Conservation (phyloP, 2,329 filamentous ascomycete species). For the Alternaria viburni region DNA sequence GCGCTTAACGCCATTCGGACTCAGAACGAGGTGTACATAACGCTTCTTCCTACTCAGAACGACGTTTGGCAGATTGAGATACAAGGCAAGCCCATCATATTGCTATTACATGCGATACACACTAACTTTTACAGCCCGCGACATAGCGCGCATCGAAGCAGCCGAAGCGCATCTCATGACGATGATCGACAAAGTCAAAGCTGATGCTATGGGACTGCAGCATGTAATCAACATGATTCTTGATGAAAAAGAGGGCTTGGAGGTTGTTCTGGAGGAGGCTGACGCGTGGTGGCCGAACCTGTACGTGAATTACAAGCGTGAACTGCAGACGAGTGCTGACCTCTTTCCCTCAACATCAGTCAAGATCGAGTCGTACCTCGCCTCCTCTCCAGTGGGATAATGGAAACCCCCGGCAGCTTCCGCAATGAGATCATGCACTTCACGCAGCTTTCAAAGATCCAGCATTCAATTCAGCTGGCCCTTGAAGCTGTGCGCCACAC, state of each 20-base stretch:
- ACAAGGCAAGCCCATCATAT: not conserved
- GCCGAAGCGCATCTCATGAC: slow-evolving; percentile 30
- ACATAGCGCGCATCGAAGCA: slow-evolving; percentile 16
- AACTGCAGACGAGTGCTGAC: not conserved
- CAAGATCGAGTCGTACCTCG: slow-evolving; percentile 27
- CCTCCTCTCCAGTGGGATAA: slow-evolving; percentile 15
- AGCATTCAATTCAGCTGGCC: slow-evolving; percentile 18
- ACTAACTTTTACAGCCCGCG: slow-evolving; percentile 6
- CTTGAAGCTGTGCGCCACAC: slow-evolving; percentile 32
- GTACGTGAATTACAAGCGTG: not conserved
- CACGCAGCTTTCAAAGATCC: slow-evolving; percentile 21
- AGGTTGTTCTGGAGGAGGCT: slow-evolving; percentile 24
- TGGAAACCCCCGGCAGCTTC: slow-evolving; percentile 30
- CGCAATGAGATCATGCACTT: slow-evolving; percentile 20
- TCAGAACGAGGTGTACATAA: slow-evolving; percentile 37
- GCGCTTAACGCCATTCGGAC: slow-evolving; percentile 35
- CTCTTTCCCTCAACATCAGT: not conserved
- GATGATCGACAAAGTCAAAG: slow-evolving; percentile 26
- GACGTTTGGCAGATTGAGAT: slow-evolving; percentile 30
- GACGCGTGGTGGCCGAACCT: slow-evolving; percentile 36
- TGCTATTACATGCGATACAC: not conserved
- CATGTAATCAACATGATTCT: slow-evolving; percentile 31
- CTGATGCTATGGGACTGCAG: slow-evolving; percentile 14
- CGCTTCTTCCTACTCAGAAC: slow-evolving; percentile 8
- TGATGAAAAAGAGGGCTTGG: slow-evolving; percentile 31